Evolutionary conservation across 768 basidiomycete genomes (phyloP), one percentile per base, ranked within the genome.

Genomic region (Mycena rosella): DNA sequence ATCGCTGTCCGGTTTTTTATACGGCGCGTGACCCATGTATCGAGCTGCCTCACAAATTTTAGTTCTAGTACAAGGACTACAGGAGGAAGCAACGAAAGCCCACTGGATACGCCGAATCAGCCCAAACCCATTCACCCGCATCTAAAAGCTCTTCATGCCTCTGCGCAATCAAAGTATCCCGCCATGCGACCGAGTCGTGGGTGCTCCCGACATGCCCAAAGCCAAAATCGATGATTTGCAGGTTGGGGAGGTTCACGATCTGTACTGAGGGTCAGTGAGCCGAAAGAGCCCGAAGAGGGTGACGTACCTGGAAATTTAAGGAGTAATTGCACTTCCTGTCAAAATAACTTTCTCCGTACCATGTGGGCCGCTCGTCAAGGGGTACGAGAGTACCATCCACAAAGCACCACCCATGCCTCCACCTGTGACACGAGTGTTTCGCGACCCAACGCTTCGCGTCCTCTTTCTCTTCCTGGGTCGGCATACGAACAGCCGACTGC

Each of bases 251-350:
- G 5, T 71, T 75, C 18, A 79, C 59, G 40, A 75, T 34, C 72
- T 73, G 40, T 20, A 32, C n/a, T n/a, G n/a, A n/a, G n/a, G n/a
- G n/a, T n/a, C n/a, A n/a, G n/a, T n/a, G n/a, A n/a, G n/a, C n/a
- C n/a, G n/a, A n/a, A n/a, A n/a, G n/a, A n/a, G n/a, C n/a, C n/a
- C n/a, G n/a, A 10, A 40, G 5, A 34, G 2, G 5, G 18, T 20
- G 64, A 72, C 76, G 65, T 38, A 77, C 74, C 61, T 79, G 78
- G 45, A 82, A 73, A 59, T 83, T 82, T 13, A 83, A 38, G 1
- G 79, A 81, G 53, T 83, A 83, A 34, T 80, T 78, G 47, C 73
- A 75, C 66, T 82, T 82, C 5, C 77, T 62, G 67, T 82, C 80
- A 69, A 78, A 84, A 57, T 79, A 83, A 29, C 70, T 76, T 44